Percentiles rank a stretch among this genome's conserved stretches.
These are phyloP conservation scores for Amanita molliuscula DNA, from an alignment of 768 basidiomycete species.

Conservation along the genomic window DNA sequence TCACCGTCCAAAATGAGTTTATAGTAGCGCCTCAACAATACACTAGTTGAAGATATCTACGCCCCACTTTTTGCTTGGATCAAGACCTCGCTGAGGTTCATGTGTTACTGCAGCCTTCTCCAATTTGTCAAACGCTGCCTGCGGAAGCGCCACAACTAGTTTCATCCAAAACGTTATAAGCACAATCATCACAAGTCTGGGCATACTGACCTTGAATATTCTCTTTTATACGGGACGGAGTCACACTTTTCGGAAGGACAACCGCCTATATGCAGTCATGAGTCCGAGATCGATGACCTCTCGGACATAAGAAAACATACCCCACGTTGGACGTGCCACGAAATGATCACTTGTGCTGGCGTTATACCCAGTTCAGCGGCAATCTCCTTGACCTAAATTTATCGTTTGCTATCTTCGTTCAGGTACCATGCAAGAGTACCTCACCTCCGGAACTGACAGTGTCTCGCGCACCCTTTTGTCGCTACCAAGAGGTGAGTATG, in stretches of 20 bases:
- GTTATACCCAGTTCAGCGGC: slow-evolving; percentile 57
- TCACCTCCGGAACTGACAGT: slow-evolving; percentile 47
- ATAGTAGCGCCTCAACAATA: too few relatives aligned
- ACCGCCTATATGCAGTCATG: slow-evolving; percentile 34
- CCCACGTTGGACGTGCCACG: slow-evolving; percentile 71
- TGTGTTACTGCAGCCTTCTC: slow-evolving; percentile 46
- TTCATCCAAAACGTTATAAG: slow-evolving; percentile 20
- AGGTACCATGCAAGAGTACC: not conserved
- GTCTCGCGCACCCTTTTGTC: slow-evolving; percentile 44
- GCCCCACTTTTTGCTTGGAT: slow-evolving; percentile 54
- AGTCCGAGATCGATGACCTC: not conserved
- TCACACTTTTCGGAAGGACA: slow-evolving; percentile 72
- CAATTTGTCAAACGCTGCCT: slow-evolving; percentile 29
- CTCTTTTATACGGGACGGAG: slow-evolving; percentile 53
- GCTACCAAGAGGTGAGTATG: slow-evolving; percentile 71
- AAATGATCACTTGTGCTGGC: slow-evolving; percentile 65
- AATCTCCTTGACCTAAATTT: slow-evolving; percentile 38
- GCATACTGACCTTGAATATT: slow-evolving; percentile 47
- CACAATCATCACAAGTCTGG: not conserved
- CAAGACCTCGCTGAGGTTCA: slow-evolving; percentile 40
- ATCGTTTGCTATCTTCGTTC: not conserved
- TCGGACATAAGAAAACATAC: slow-evolving; percentile 25
- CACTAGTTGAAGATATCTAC: slow-evolving; percentile 52
- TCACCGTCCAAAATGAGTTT: too few relatives aligned
- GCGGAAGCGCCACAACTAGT: slow-evolving; percentile 26